These are phyloP conservation scores for Inosperma sp. DNA, from an alignment of 768 basidiomycete genomes.

Conservation along the genomic window DNA sequence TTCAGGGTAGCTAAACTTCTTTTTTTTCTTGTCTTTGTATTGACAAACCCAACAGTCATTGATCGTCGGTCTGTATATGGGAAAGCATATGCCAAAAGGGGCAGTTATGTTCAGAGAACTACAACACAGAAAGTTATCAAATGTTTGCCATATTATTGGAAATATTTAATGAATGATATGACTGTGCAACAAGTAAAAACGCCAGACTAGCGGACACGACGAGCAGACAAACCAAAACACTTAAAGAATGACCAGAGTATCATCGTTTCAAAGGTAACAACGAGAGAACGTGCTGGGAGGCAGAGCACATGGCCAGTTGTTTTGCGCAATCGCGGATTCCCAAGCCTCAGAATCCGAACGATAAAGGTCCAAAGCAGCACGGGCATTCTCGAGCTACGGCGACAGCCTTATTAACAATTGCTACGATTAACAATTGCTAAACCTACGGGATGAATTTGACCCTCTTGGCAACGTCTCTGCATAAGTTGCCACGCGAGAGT, in stretches of 20 bases:
- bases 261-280: constrained; percentile 54
- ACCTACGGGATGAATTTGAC: constrained; percentile 67
- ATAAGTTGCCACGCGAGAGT: constrained; percentile 82
- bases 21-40: background rate
- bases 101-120: constrained; percentile 12
- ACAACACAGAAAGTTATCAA: background rate
- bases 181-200: no score
- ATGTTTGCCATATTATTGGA: background rate
- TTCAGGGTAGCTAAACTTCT: constrained; percentile 1
- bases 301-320: constrained; percentile 71
- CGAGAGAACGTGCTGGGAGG: constrained; percentile 78
- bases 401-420: no score
- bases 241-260: constrained; percentile 6
- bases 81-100: constrained; percentile 31
- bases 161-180: no score
- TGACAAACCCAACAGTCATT: background rate
- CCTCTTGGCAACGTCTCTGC: constrained; percentile 72
- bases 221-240: constrained; percentile 6
- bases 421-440: constrained; percentile 6
- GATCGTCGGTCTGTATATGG: constrained; percentile 28
- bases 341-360: constrained; percentile 58
- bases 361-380: constrained; percentile 53
- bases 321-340: constrained; percentile 55
- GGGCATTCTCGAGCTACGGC: constrained; percentile 77
- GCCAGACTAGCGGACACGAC: background rate